These are phyloP conservation scores for Exophiala viscosa DNA, from an alignment of 2,329 filamentous ascomycete species.

Conservation along the genomic window DNA sequence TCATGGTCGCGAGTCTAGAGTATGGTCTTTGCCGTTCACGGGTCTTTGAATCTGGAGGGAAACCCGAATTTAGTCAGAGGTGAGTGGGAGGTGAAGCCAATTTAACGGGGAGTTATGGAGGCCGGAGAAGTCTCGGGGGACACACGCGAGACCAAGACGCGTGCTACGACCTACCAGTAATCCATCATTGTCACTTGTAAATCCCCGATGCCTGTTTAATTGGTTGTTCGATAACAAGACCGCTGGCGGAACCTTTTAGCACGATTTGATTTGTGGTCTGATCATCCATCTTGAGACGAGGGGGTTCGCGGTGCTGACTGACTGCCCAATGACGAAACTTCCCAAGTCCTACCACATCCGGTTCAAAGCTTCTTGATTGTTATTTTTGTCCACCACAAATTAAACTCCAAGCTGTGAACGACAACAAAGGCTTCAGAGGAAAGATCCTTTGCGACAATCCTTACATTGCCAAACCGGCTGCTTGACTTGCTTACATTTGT, in stretches of 20 bases:
- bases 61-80: not conserved
- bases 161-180: not conserved
- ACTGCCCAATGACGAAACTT: not conserved
- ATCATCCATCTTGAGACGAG: not conserved
- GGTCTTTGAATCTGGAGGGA: no score
- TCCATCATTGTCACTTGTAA: not conserved
- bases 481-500: not conserved
- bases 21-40: no score
- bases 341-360: not conserved
- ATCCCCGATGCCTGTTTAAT: not conserved
- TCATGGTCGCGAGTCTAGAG: no score
- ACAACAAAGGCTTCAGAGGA: no score
- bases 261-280: not conserved
- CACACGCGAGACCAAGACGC: not conserved
- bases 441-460: conserved; percentile 1
- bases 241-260: not conserved
- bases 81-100: not conserved
- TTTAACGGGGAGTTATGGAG: not conserved
- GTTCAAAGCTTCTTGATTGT: not conserved
- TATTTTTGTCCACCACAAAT: not conserved
- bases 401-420: not conserved
- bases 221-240: not conserved
- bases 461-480: not conserved
- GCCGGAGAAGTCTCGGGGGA: conserved; percentile 9
- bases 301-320: not conserved